Evolutionary conservation across 108 stramenopile species (phyloP).

Genomic region (Conticribra weissflogii): DNA sequence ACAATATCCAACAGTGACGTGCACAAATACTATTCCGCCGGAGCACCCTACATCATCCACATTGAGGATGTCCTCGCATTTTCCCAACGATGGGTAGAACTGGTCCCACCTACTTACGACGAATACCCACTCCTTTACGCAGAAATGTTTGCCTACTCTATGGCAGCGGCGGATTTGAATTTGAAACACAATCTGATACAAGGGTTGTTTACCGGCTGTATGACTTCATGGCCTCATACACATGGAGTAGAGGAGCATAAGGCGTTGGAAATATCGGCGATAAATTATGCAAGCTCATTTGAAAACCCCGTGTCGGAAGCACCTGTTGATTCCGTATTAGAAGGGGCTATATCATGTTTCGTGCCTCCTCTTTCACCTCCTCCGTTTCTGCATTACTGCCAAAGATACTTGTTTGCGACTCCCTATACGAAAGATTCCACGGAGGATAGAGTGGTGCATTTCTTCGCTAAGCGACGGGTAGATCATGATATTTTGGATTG

Average conservation of each 20-base stretch:
- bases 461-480: constrained; percentile 57
- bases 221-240: constrained; percentile 54
- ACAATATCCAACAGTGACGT: constrained; percentile 38
- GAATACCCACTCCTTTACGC: constrained; percentile 53
- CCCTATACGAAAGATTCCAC: constrained; percentile 16
- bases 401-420: constrained; percentile 47
- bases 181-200: constrained; percentile 47
- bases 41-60: constrained; percentile 58
- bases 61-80: constrained; percentile 47
- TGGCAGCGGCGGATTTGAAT: constrained; percentile 49
- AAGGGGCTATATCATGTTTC: constrained; percentile 47
- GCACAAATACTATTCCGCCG: constrained; percentile 44
- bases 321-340: background rate
- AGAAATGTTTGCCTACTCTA: constrained; percentile 55
- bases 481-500: constrained; percentile 54
- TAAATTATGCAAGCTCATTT: constrained; percentile 32
- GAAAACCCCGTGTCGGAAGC: constrained; percentile 10
- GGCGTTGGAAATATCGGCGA: constrained; percentile 34
- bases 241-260: constrained; percentile 21
- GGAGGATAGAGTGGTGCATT: constrained; percentile 11
- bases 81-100: constrained; percentile 43
- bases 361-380: constrained; percentile 47
- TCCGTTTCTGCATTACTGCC: constrained; percentile 61
- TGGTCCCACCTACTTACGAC: constrained; percentile 58
- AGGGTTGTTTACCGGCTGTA: constrained; percentile 54